These are phyloP conservation scores for Nemania sp. DNA, from an alignment of 2,329 filamentous ascomycete species.

Conservation along the genomic window DNA sequence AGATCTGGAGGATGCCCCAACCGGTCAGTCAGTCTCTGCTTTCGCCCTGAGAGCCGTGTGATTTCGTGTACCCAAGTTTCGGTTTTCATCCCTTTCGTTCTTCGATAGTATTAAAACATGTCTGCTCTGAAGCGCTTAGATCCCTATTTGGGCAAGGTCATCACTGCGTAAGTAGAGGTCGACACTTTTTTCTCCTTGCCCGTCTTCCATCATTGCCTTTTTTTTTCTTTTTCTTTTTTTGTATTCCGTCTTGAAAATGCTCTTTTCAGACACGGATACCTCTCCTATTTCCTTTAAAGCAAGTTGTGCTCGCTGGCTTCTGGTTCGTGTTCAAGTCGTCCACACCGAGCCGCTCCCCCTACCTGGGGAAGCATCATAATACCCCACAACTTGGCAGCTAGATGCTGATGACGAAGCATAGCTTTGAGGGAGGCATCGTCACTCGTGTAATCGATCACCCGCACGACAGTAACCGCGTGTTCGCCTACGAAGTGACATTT, in stretches of 20 bases:
- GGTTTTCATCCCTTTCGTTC: background rate
- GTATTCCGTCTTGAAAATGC: background rate
- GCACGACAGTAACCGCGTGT: constrained; percentile 29
- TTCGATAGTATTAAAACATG: constrained; percentile 9
- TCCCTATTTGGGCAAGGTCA: constrained; percentile 26
- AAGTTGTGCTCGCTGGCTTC: no score
- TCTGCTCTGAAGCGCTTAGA: constrained; percentile 15
- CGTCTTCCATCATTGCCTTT: background rate
- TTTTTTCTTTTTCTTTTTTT: background rate
- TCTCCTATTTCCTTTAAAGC: no score
- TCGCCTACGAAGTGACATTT: constrained; percentile 39
- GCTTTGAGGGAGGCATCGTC: constrained; percentile 37
- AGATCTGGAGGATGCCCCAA: background rate
- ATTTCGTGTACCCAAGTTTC: background rate
- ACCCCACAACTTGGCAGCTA: background rate
- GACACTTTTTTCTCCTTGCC: background rate
- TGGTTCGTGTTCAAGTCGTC: background rate
- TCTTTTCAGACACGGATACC: no score
- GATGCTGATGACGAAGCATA: constrained; percentile 13
- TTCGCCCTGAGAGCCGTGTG: background rate
- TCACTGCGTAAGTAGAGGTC: constrained; percentile 27
- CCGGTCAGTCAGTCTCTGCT: background rate
- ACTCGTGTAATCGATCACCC: constrained; percentile 34
- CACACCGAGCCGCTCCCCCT: background rate
- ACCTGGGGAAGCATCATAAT: background rate